Conservation (phyloP, 768 basidiomycete species). For the Cyclocybe aegerita region DNA sequence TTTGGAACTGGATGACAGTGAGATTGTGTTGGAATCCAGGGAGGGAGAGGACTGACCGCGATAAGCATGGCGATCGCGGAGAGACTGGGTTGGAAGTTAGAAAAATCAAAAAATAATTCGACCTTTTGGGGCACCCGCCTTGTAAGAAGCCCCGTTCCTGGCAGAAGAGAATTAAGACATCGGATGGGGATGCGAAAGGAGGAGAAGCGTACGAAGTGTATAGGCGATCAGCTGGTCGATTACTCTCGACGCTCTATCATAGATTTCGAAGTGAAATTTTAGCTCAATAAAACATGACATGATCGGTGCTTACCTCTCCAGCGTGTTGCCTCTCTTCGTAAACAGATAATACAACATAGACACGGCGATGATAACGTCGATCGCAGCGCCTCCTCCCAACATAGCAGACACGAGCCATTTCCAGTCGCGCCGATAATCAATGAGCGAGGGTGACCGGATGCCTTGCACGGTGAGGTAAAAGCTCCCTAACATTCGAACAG, state of each 20-base stretch:
- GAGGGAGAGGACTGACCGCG: conserved; percentile 4
- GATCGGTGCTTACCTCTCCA: no score
- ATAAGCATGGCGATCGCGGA: conserved; percentile 6
- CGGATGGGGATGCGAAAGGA: no score
- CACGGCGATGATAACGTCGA: not conserved
- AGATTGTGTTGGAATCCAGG: conserved; percentile 10
- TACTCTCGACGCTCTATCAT: conserved; percentile 13
- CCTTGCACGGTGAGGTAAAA: not conserved
- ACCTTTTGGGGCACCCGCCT: conserved; percentile 2
- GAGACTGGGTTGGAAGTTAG: not conserved
- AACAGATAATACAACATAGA: not conserved
- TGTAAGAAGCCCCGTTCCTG: conserved; percentile 17
- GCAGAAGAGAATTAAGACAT: not conserved
- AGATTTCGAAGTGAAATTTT: no score
- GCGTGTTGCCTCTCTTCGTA: no score
- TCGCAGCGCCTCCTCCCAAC: not conserved
- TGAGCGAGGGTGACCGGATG: not conserved
- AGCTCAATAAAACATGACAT: no score
- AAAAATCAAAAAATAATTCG: not conserved
- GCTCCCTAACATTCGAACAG: not conserved
- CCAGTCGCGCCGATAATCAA: not conserved
- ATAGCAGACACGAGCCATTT: not conserved
- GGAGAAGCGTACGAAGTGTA: conserved; percentile 19
- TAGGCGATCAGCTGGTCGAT: conserved; percentile 20
- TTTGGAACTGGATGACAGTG: conserved; percentile 5